Evolutionary conservation across 78 protist species (phyloP).

Genomic region (Cyanophora paradoxa): DNA sequence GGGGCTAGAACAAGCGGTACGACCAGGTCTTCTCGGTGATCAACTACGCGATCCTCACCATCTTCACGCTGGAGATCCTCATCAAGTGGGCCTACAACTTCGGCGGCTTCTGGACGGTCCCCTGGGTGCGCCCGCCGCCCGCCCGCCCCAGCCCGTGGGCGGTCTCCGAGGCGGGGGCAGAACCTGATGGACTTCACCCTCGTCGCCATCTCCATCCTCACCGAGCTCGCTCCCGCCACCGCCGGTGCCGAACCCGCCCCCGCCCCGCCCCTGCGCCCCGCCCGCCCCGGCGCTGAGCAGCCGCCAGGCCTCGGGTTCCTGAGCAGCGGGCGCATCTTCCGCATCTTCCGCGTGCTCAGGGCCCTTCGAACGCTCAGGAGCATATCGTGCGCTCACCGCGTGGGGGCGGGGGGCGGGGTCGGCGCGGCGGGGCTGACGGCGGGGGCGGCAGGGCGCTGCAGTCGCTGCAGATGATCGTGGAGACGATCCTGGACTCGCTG

Average conservation of each 20-base stretch:
- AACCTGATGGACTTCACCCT: conserved; percentile 18
- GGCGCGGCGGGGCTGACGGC: not conserved
- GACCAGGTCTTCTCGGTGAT: not conserved
- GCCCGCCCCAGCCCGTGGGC: too few relatives aligned
- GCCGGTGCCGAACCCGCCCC: not conserved
- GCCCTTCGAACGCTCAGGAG: conserved; percentile 24
- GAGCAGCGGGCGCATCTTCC: conserved; percentile 2
- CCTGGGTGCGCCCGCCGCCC: too few relatives aligned
- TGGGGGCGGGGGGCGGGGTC: not conserved
- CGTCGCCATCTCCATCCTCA: not conserved
- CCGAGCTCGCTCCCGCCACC: not conserved
- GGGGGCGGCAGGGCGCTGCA: conserved; percentile 1
- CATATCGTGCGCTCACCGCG: too few relatives aligned
- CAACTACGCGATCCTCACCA: conserved; percentile 9
- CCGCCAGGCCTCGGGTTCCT: conserved; percentile 4
- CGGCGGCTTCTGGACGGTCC: not conserved
- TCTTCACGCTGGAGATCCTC: conserved; percentile 17
- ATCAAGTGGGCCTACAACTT: conserved; percentile 9
- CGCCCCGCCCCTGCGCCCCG: too few relatives aligned
- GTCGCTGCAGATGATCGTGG: conserved; percentile 21
- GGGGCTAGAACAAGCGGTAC: too few relatives aligned
- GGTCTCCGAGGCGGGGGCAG: too few relatives aligned
- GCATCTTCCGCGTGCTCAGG: conserved; percentile 22
- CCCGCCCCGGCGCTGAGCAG: not conserved
- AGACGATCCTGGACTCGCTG: not conserved